Conservation (phyloP, 73 alveolate genomes). For the Paramecium biaurelia region DNA sequence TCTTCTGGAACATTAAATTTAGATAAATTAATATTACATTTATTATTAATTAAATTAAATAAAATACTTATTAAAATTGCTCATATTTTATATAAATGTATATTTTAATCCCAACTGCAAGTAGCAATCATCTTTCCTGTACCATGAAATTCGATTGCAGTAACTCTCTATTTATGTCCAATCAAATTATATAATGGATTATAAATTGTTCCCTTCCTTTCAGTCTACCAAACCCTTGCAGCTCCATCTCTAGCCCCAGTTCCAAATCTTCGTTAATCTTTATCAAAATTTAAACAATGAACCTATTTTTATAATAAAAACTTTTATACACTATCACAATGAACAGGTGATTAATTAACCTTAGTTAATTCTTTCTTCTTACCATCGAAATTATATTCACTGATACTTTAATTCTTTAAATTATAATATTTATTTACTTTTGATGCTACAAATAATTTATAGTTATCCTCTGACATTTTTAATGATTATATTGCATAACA, state of each 20-base stretch:
- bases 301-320: neutral
- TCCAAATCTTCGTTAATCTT: neutral
- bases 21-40: neutral
- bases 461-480: neutral
- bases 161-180: constrained; percentile 35
- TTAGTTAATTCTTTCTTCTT: neutral
- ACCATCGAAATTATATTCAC: neutral
- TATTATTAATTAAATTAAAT: neutral
- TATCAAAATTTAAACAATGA: neutral
- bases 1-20: neutral
- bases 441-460: neutral
- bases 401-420: neutral
- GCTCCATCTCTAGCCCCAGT: constrained; percentile 44
- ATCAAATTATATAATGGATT: neutral
- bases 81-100: constrained; percentile 14
- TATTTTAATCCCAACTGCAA: constrained; percentile 46
- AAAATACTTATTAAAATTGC: neutral
- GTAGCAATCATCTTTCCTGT: constrained; percentile 11
- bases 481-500: neutral
- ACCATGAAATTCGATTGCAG: neutral
- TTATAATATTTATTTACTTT: neutral
- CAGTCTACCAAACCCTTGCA: constrained; percentile 27
- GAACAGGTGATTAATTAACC: neutral
- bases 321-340: neutral
- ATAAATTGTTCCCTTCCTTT: neutral